These are phyloP conservation scores for Boletus sensibilis DNA, from an alignment of 768 basidiomycete genomes.

Conservation along the genomic window DNA sequence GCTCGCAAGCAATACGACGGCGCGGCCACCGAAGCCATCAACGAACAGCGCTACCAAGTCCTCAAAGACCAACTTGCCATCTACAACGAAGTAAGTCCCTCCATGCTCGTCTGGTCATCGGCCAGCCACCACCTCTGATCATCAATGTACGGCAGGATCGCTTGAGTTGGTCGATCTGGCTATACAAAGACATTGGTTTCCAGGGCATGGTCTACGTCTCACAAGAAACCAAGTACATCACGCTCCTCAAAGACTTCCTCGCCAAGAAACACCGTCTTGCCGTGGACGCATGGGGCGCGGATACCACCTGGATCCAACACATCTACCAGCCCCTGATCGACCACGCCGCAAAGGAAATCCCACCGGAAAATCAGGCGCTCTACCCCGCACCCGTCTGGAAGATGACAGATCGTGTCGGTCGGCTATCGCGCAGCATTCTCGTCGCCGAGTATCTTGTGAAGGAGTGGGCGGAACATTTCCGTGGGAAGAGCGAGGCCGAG, in stretches of 20 bases:
- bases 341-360: conserved; percentile 58
- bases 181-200: conserved; percentile 86
- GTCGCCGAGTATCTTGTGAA: conserved; percentile 67
- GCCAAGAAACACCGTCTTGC: conserved; percentile 78
- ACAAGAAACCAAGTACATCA: conserved; percentile 70
- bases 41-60: conserved; percentile 60
- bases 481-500: conserved; percentile 55
- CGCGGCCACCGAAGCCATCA: conserved; percentile 60
- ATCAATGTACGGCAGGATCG: conserved; percentile 43
- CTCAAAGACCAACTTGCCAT: conserved; percentile 72
- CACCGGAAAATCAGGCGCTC: conserved; percentile 47
- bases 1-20: conserved; percentile 61
- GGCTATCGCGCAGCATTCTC: conserved; percentile 65
- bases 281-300: conserved; percentile 76
- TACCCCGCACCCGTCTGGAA: conserved; percentile 70
- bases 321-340: conserved; percentile 66
- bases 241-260: conserved; percentile 64
- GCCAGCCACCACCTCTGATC: not conserved
- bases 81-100: conserved; percentile 46
- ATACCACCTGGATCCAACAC: conserved; percentile 52
- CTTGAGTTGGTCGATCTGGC: conserved; percentile 82
- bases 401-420: conserved; percentile 49
- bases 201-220: conserved; percentile 80
- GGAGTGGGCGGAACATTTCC: conserved; percentile 73
- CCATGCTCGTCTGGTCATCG: not conserved